Evolutionary conservation across 257 asterid genomes (phyloP), one percentile per base, ranked within the genome.

Genomic region (Thymus quinquecostatus): DNA sequence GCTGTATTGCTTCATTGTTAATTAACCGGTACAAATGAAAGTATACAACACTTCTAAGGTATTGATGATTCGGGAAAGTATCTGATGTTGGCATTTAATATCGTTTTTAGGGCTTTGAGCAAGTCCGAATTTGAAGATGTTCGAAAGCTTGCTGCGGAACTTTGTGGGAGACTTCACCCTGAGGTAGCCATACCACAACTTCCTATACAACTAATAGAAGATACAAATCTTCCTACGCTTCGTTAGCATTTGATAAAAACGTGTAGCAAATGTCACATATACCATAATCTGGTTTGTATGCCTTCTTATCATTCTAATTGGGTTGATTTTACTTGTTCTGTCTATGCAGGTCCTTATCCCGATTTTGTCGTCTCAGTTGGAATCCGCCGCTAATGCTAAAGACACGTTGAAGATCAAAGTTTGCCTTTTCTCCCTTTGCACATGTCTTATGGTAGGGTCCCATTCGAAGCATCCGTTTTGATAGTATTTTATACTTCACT

Each of bases 121-220:
- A 84, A 85, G 75, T 76, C 79, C 60, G 97, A 92, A 79, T 88
- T 81, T 67, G 96, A 90, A 87, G 97, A 92, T 81, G 97, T 88
- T 73, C 92, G 96, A 47, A 92, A 87, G 81, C 96, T 92, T 75
- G 95, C 97, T 50, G 94, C 98, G 3, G 98, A 90, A 82, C 97
- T 92, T 49, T 92, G 96, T 77, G 98, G 97, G 71, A 79, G 96
- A 77, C 86, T 90, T 73, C 95, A 90, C 76, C 97, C 97, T 11
- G 66, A 86, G 81, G 98, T 89, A 79, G 83, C 55, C 48, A 51
- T 64, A 38, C 55, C 48, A 51, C 67, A 38, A 40, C 73, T 66
- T 55, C 10, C 27, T 77, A 63, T 45, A 36, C 58, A 51, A 21
- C 30, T n/a, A 41, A 3, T 6, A n/a, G 57, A 8, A 30, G 62